Conservation (phyloP, 345 rosid species). For the Brassica rapa region DNA sequence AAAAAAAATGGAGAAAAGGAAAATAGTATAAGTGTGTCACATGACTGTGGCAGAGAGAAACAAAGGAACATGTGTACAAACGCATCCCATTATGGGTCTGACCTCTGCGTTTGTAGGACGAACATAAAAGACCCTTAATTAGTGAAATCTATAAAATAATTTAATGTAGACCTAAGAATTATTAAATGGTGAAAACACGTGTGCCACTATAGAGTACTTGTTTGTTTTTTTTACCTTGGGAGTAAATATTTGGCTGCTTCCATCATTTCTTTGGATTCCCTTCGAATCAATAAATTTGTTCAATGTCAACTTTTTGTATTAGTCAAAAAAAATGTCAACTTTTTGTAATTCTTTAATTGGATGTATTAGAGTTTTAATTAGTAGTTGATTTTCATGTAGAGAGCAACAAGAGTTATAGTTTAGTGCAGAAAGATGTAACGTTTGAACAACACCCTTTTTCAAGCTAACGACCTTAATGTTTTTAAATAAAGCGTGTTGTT, state of each 20-base stretch:
- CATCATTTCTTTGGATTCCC: constrained; percentile 40
- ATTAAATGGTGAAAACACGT: constrained; percentile 22
- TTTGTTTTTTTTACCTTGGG: constrained; percentile 22
- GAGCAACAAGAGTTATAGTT: not conserved
- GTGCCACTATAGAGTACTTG: constrained; percentile 11
- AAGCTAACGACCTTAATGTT: constrained; percentile 4
- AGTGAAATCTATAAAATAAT: not conserved
- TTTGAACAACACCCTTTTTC: not conserved
- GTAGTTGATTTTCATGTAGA: not conserved
- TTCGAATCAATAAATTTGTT: constrained; percentile 3
- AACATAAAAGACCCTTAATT: constrained; percentile 23
- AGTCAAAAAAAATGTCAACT: not conserved
- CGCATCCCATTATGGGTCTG: constrained; percentile 37
- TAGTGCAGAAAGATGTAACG: constrained; percentile 10
- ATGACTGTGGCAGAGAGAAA: constrained; percentile 24
- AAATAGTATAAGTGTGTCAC: constrained; percentile 24
- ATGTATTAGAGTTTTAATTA: not conserved
- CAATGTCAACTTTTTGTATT: not conserved
- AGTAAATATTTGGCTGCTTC: constrained; percentile 29
- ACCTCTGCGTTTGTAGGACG: constrained; percentile 35
- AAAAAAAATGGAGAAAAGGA: not conserved
- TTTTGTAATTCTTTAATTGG: not conserved
- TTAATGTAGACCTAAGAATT: not conserved
- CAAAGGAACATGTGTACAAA: constrained; percentile 32
- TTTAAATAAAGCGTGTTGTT: not conserved